Conservation (phyloP, 108 stramenopile species). For the Stephanodiscus minutulus region DNA sequence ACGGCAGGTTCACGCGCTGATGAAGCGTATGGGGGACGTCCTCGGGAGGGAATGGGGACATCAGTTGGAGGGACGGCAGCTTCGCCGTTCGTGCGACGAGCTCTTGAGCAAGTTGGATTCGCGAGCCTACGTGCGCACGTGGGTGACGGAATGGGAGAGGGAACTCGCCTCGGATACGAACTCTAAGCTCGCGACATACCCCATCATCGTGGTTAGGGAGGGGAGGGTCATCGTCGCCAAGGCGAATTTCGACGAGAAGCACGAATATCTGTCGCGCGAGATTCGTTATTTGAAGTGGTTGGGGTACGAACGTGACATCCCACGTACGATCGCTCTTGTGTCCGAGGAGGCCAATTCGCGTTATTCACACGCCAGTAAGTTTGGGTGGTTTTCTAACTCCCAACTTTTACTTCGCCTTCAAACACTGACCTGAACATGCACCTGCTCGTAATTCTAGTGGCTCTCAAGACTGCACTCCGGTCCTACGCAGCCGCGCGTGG, state of each 20-base stretch:
- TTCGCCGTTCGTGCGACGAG: conserved; percentile 92
- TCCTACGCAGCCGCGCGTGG: conserved; percentile 79
- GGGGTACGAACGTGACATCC: conserved; percentile 84
- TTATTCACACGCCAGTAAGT: conserved; percentile 71
- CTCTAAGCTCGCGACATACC: conserved; percentile 71
- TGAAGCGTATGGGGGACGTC: conserved; percentile 92
- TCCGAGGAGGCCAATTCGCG: conserved; percentile 74
- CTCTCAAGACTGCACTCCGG: conserved; percentile 87
- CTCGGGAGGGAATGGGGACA: conserved; percentile 96
- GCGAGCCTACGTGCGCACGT: conserved; percentile 75
- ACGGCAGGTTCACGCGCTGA: conserved; percentile 89
- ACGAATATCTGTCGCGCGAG: conserved; percentile 91
- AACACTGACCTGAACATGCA: conserved; percentile 37
- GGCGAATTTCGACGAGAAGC: conserved; percentile 95
- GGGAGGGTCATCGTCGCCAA: conserved; percentile 60
- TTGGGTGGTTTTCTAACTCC: background rate
- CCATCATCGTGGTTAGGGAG: conserved; percentile 63
- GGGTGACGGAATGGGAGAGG: conserved; percentile 86
- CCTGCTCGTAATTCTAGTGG: conserved; percentile 55
- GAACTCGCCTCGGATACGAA: conserved; percentile 66
- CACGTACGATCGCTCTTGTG: conserved; percentile 65
- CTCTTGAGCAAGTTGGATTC: conserved; percentile 94
- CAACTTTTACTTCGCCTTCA: conserved; percentile 33
- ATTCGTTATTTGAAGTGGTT: conserved; percentile 95
- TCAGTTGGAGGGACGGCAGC: conserved; percentile 92